Evolutionary conservation across 352 stramenopile species (phyloP).

Genomic region (Pythium aristosporum): DNA sequence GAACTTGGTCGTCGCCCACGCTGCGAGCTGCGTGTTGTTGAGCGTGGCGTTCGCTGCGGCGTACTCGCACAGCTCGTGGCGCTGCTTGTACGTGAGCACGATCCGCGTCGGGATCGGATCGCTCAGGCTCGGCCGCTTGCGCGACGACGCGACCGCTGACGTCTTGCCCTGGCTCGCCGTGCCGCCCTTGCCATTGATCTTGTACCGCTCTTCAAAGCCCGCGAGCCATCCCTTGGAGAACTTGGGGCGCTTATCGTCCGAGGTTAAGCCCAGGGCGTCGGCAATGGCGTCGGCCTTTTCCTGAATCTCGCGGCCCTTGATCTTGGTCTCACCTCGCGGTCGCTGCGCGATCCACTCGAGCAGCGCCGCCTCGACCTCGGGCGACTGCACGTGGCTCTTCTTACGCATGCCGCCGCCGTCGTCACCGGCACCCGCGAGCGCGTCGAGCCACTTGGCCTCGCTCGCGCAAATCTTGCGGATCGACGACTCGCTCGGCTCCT

Average conservation of each 20-base stretch:
- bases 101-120: conserved; percentile 27
- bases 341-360: conserved; percentile 23
- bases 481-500: conserved; percentile 20
- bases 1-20: conserved; percentile 28
- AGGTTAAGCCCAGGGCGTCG: conserved; percentile 6
- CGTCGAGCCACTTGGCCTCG: conserved; percentile 21
- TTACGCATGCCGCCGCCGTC: conserved; percentile 14
- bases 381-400: conserved; percentile 16
- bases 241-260: conserved; percentile 20
- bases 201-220: conserved; percentile 28
- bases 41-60: conserved; percentile 16
- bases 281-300: conserved; percentile 24
- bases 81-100: conserved; percentile 31
- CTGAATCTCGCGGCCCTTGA: conserved; percentile 25
- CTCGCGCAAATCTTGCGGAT: conserved; percentile 20
- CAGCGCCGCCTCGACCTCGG: conserved; percentile 22
- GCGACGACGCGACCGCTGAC: conserved; percentile 9
- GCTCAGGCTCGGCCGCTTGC: conserved; percentile 26
- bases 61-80: conserved; percentile 23
- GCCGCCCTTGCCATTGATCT: conserved; percentile 15
- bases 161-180: conserved; percentile 7
- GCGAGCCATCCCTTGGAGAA: conserved; percentile 29
- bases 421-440: conserved; percentile 8
- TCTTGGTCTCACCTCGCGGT: conserved; percentile 1
- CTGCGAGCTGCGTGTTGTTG: conserved; percentile 22